Conservation (phyloP, 2,329 filamentous ascomycete species). For the Arthrinium puccinioides region DNA sequence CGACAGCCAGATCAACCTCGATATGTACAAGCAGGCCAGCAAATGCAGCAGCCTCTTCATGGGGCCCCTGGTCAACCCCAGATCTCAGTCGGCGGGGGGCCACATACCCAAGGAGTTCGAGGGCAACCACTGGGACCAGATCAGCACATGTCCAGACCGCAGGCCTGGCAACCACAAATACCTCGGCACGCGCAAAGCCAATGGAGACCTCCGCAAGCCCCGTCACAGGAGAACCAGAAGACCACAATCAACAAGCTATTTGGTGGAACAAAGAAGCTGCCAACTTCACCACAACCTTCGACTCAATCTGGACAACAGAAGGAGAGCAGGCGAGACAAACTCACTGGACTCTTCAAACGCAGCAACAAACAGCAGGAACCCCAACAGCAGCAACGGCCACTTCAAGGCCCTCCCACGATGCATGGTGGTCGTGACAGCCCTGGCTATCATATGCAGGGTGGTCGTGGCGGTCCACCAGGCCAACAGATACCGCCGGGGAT, state of each 20-base stretch:
- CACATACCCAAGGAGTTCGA: too few species aligned
- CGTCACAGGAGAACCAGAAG: slow-evolving; percentile 6
- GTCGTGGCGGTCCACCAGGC: slow-evolving; percentile 1
- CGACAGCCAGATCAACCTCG: too few species aligned
- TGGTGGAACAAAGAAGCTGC: slow-evolving; percentile 3
- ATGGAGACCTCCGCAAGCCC: not conserved
- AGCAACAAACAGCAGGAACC: slow-evolving; percentile 5
- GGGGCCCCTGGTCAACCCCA: slow-evolving; percentile 1
- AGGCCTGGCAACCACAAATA: slow-evolving; percentile 3
- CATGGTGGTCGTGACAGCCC: not conserved
- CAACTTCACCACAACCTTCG: not conserved
- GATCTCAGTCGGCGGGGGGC: too few species aligned
- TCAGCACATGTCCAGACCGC: too few species aligned
- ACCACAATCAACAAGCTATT: slow-evolving; percentile 17
- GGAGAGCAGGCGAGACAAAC: slow-evolving; percentile 19
- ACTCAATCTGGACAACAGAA: slow-evolving; percentile 10
- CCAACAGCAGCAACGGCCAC: slow-evolving; percentile 7
- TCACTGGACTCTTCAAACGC: slow-evolving; percentile 21
- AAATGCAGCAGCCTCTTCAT: not conserved
- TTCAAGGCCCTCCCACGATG: not conserved
- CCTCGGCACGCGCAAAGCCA: not conserved
- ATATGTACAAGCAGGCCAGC: not conserved
- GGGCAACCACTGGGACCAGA: too few species aligned
- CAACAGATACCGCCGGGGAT: slow-evolving; percentile 6
- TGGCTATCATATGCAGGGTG: not conserved